Percentiles rank a stretch among this genome's conserved stretches.
These are phyloP conservation scores for Paxillus rubicundulus DNA, from an alignment of 768 basidiomycete species.

Conservation along the genomic window DNA sequence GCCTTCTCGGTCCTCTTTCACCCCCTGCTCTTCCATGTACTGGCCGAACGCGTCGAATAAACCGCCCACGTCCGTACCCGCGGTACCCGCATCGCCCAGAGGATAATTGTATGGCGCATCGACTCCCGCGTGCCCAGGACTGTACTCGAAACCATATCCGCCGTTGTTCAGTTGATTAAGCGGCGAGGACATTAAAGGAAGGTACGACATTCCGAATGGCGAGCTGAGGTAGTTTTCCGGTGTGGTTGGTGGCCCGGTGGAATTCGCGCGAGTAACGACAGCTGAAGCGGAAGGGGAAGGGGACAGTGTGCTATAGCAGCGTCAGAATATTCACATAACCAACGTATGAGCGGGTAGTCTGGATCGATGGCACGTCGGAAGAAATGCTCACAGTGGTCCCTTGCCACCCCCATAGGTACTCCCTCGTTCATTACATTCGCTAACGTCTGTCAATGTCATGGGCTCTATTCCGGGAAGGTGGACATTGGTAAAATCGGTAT, in stretches of 20 bases:
- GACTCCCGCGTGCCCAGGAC: background rate
- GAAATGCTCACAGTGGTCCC: background rate
- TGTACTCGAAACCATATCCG: background rate
- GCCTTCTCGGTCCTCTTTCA: background rate
- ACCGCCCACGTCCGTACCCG: background rate
- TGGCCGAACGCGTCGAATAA: background rate
- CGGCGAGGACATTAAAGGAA: background rate
- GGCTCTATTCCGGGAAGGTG: background rate
- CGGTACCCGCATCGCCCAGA: background rate
- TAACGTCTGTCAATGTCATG: background rate
- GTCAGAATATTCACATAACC: no score
- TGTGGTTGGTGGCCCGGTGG: background rate
- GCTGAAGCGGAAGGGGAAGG: constrained; percentile 8
- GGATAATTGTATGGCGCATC: background rate
- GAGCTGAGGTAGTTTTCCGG: constrained; percentile 3
- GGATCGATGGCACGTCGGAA: constrained; percentile 2
- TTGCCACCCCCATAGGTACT: background rate
- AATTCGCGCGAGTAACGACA: background rate
- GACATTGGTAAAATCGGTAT: background rate
- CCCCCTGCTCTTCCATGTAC: background rate
- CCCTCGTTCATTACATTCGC: background rate
- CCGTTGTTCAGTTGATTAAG: background rate
- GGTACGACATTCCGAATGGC: background rate
- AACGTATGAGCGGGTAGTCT: background rate
- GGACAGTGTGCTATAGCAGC: no score